Conservation (phyloP, 164 flowering plant species). For the grape (Vitis vinifera) region DNA sequence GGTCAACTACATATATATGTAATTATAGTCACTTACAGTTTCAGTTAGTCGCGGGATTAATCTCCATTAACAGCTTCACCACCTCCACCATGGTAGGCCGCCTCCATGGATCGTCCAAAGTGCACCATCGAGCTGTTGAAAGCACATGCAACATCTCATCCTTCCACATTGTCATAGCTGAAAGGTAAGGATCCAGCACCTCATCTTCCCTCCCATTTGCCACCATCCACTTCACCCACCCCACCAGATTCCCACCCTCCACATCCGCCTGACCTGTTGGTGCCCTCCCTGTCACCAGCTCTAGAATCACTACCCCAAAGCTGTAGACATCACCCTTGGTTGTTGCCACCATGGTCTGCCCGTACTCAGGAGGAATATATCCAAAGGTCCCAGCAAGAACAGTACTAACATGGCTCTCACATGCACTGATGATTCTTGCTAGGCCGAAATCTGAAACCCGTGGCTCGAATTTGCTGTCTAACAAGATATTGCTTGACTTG, state of each 20-base stretch:
- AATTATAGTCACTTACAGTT: neutral
- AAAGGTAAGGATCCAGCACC: slow-evolving; percentile 42
- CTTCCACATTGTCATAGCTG: slow-evolving; percentile 19
- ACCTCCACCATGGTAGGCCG: slow-evolving; percentile 63
- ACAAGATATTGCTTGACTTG: slow-evolving; percentile 63
- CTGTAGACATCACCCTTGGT: slow-evolving; percentile 64
- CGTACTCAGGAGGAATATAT: slow-evolving; percentile 71
- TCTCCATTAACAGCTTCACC: slow-evolving; percentile 47
- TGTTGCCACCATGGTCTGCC: slow-evolving; percentile 59
- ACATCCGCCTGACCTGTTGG: slow-evolving; percentile 62
- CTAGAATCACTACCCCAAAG: slow-evolving; percentile 68
- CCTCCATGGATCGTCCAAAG: slow-evolving; percentile 52
- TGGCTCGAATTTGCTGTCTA: slow-evolving; percentile 49
- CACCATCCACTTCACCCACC: slow-evolving; percentile 63
- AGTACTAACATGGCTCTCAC: slow-evolving; percentile 68
- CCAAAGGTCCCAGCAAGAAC: slow-evolving; percentile 68
- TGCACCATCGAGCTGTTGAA: slow-evolving; percentile 47
- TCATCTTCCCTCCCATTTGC: slow-evolving; percentile 35
- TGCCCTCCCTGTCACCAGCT: slow-evolving; percentile 57
- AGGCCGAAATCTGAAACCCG: slow-evolving; percentile 71
- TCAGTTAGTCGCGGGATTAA: neutral
- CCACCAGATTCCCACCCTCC: slow-evolving; percentile 75
- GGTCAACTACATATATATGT: too few relatives aligned
- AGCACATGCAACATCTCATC: slow-evolving; percentile 56
- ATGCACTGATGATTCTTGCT: slow-evolving; percentile 67